These are phyloP conservation scores for Solanum gracilifrons DNA, from an alignment of 257 asterid species.

Conservation along the genomic window DNA sequence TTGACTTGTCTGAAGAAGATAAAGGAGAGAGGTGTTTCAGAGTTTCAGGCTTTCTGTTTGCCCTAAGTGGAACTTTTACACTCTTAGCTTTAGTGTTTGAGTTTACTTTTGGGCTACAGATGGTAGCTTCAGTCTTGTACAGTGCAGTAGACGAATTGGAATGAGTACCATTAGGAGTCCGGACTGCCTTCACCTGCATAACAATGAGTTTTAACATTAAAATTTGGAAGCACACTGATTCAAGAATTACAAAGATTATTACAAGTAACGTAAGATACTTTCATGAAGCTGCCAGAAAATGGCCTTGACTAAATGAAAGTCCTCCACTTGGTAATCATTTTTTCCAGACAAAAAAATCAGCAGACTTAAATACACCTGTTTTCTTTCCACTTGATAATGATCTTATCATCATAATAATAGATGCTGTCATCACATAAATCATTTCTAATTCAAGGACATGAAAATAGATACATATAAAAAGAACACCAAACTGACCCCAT, in stretches of 20 bases:
- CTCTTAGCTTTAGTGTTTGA: conserved; percentile 46
- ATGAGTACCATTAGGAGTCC: conserved; percentile 54
- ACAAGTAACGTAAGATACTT: not conserved
- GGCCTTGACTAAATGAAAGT: not conserved
- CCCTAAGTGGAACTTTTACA: conserved; percentile 25
- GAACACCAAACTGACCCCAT: conserved; percentile 62
- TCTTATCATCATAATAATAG: not conserved
- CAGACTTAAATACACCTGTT: not conserved
- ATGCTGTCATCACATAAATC: not conserved
- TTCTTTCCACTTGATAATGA: not conserved
- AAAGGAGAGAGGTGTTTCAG: conserved; percentile 19
- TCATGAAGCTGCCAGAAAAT: not conserved
- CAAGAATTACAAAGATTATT: not conserved
- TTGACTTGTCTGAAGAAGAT: conserved; percentile 16
- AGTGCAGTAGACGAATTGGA: conserved; percentile 18
- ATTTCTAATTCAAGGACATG: not conserved
- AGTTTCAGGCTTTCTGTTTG: conserved; percentile 14
- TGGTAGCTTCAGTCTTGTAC: conserved; percentile 33
- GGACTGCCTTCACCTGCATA: conserved; percentile 53
- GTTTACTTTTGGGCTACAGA: conserved; percentile 33
- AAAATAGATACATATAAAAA: not conserved
- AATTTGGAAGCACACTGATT: not conserved
- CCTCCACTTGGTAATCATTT: not conserved
- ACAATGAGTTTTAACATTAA: not conserved
- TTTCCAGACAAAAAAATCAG: not conserved